Base-by-base conservation (phyloP, 495 filamentous ascomycete species). In the Penicillium paxilli region DNA sequence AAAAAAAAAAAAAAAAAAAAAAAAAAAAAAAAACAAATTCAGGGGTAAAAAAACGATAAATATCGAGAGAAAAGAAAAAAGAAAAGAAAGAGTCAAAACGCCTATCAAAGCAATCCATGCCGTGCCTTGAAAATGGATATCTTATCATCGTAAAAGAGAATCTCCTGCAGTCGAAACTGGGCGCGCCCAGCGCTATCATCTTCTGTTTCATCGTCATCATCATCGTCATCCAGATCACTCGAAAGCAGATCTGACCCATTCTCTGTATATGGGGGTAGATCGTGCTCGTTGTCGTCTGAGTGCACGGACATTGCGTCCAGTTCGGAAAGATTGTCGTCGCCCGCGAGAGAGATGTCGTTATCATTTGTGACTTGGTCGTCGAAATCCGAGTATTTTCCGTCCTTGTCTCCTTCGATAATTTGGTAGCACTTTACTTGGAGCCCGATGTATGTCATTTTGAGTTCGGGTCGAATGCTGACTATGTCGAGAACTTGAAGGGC, bases 81-180 rank as follows among this genome's bases (percentile, higher is more conserved):
- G 25, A 54, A 47, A n/a, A 19, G 17, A 54, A 28, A 11, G 5
- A 20, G 20, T 10, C 25, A 47, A 47, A 49, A 55, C n/a, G 24
- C n/a, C 42, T 44, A 45, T 73, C 57, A 92, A 53, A 93, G 70
- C 66, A 79, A 78, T 52, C 85, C 88, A 71, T 91, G 86, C 46
- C 90, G 83, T 10, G 87, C 88, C 70, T 84, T 88, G 72, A 94
- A 93, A 55, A 96, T 86, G 5, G 86, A 85, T 28, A 94, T 86
- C 67, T 91, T 91, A 63, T 95, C 90, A 57, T 95, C 91, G 60
- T 91, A 92, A 70, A 92, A 96, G 57, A 92, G 71, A 60, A 96
- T 95, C 78, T 95, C 89, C 56, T 90, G 80, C 57, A 96, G 67
- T 49, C 85, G 75, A 19, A 96, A 80, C 41, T 78, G 79, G 38